Evolutionary conservation across 441 rosid species (phyloP).

Genomic region (Sinapis alba): DNA sequence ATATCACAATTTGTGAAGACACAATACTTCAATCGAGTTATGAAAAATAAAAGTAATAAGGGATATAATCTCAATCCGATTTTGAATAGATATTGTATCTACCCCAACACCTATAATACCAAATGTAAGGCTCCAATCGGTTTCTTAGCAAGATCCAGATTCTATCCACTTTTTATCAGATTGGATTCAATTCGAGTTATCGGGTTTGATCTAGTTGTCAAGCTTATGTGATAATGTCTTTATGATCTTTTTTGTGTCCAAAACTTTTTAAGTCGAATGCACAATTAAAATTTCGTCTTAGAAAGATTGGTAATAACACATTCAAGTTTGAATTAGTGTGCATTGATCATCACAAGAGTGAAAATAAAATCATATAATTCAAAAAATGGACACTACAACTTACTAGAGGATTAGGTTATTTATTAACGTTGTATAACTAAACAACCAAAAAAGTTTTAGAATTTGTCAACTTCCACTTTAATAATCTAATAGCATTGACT

Average conservation of each 20-base stretch:
- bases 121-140: too few relatives aligned
- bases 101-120: too few relatives aligned
- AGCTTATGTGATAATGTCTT: neutral
- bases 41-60: too few relatives aligned
- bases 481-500: slow-evolving; percentile 27
- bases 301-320: neutral
- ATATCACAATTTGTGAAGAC: neutral
- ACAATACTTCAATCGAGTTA: neutral
- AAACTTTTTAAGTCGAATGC: neutral
- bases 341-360: neutral
- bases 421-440: neutral
- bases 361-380: neutral
- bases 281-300: neutral
- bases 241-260: neutral
- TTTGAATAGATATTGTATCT: too few relatives aligned
- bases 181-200: too few relatives aligned
- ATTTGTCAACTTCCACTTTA: slow-evolving; percentile 22
- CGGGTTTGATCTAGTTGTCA: too few relatives aligned
- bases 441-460: neutral
- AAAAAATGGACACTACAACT: neutral
- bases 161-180: too few relatives aligned
- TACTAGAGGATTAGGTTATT: neutral
- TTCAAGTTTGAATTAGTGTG: neutral
- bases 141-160: too few relatives aligned
- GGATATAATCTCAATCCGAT: too few relatives aligned